Percentiles rank a stretch among this genome's conserved stretches.
Conservation (phyloP, 139 green algal species). For the Nannochloris sp. region DNA sequence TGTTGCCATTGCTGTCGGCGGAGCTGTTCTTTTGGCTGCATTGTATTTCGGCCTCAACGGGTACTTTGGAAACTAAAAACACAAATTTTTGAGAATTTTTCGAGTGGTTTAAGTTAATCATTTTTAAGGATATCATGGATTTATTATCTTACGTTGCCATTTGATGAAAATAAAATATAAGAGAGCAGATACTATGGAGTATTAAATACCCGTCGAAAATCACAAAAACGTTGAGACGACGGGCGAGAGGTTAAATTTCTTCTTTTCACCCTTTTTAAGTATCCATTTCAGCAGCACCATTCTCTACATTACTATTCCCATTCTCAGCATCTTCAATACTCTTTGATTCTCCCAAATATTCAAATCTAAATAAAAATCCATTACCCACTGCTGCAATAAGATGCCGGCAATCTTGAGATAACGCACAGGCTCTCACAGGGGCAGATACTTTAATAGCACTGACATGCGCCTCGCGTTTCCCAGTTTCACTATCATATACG, state of each 20-base stretch:
- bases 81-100: too few relatives aligned
- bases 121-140: not conserved
- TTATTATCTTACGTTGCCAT: not conserved
- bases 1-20: constrained; percentile 1
- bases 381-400: constrained; percentile 46
- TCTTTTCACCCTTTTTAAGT: too few relatives aligned
- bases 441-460: constrained; percentile 33
- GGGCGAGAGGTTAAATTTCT: too few relatives aligned
- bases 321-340: not conserved
- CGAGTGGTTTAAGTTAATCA: too few relatives aligned
- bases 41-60: constrained; percentile 11
- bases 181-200: too few relatives aligned
- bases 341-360: constrained; percentile 13
- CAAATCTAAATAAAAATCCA: constrained; percentile 59
- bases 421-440: constrained; percentile 37
- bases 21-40: constrained; percentile 2
- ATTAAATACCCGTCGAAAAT: too few relatives aligned
- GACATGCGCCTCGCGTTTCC: constrained; percentile 22
- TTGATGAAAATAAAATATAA: not conserved
- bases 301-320: not conserved
- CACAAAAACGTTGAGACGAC: not conserved
- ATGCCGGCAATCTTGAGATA: constrained; percentile 52
- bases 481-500: constrained; percentile 34
- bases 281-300: not conserved
- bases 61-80: too few relatives aligned